Base-by-base conservation (phyloP, 192 early-diverging fungal species). In the Geranomyces variabilis region DNA sequence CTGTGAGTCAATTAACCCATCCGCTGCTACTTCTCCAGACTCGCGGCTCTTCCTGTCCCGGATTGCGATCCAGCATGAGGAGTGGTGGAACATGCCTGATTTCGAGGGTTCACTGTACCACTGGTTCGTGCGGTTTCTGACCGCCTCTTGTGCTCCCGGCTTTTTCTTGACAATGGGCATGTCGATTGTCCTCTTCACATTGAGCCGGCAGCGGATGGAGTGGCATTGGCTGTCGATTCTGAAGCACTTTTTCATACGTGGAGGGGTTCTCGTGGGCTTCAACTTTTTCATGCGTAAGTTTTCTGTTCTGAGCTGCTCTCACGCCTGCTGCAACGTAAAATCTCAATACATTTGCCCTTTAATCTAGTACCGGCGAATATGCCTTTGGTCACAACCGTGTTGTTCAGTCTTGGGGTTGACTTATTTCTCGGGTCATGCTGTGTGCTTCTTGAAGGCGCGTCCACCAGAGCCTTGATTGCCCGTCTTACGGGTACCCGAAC, bases 111-210 rank as follows among this genome's bases (percentile, higher is more conserved):
- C 49, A 45, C n/a, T 30, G 17, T 70, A 58, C 44, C 69, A 71
- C 51, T 75, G 64, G 49, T 53, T 81, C 22, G 70, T 77, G 26
- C 68, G 80, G 15, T 74, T 74, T 46, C 43, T 81, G 15, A 78
- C 76, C 13, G 69, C 67, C 12, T 53, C 78, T 21, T 81, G 80
- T 71, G 80, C 80, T 22, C 80, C 80, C 1, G 70, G 70, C 13
- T 81, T 81, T 55, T 73, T 81, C 44, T 53, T 78, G 71, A 73
- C 74, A 22, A 81, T 81, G 80, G 80, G 80, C 14, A 71, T 70
- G 71, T 63, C 76, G 41, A 72, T 81, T 29, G 60, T 74, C 7
- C 41, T 77, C 43, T 81, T 81, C 43, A 72, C 66, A 43, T 63
- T 58, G 57, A 70, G 67, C 17, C 72, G 80, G 14, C 21, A 53